Evolutionary conservation across 2,329 filamentous ascomycete species (phyloP), one percentile per base, ranked within the genome.

Genomic region (Scedosporium minutisporum): DNA sequence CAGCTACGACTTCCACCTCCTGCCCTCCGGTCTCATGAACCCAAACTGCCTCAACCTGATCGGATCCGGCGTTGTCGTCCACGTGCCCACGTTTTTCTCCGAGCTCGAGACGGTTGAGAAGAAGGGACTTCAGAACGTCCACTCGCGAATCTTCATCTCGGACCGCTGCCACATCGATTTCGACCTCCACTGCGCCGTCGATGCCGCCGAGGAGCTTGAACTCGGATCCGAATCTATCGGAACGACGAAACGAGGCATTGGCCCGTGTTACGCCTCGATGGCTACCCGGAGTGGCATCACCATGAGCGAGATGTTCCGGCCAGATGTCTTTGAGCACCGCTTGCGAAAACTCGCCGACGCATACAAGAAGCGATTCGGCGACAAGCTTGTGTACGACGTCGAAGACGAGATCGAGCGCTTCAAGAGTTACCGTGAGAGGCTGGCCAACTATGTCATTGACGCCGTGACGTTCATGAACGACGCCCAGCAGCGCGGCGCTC

Each of bases 1-100:
- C 41, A 64, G 63, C 63, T 66, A 65, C 57, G 66, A 70, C 41
- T 83, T 84, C 66, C 83, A 87, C 71, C 81, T 89, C 64, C 75
- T 88, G 59, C 83, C 87, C 25, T 89, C 85, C 63, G 90, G 90
- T 64, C 81, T 93, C 65, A 80, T 93, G 67, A 90, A 88, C 71
- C 86, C 88, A 6, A 77, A 78, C 53, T 89, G 84, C 72, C 80
- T 85, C 68, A 93, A 92, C 76, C 77, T 93, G 63, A 88, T 93
- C 71, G 89, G 88, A 64, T 87, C 86, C 58, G 87, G 80, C 57
- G 81, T 84, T 48, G 83, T 90, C 64, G 85, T 90, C 67, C 83
- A 90, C 73, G 80, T 88, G 67, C 69, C 65, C 62, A 69, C 70
- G 57, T 67, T 68, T 64, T 67, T 66, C 64, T 66, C 65, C 65